Percentiles rank a stretch among this genome's conserved stretches.
Evolutionary conservation across 2,329 filamentous ascomycete species (phyloP).

Genomic region (Alternaria arborescens): DNA sequence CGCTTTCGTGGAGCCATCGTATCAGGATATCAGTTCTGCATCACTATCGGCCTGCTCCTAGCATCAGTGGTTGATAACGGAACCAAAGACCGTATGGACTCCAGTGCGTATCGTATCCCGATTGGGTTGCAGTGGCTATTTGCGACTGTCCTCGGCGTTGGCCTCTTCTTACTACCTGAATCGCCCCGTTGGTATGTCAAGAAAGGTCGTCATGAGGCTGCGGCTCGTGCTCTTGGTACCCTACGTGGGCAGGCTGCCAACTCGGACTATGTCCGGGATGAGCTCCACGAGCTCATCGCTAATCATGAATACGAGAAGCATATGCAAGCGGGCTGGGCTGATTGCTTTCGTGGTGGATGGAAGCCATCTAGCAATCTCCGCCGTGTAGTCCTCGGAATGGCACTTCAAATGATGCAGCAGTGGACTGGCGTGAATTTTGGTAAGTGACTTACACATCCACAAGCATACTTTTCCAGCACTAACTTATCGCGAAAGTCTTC

Average conservation of each 20-base stretch:
- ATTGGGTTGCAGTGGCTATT: slow-evolving; percentile 83
- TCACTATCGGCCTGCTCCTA: slow-evolving; percentile 80
- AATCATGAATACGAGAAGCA: slow-evolving; percentile 82
- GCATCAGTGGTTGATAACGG: slow-evolving; percentile 78
- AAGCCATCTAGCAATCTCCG: slow-evolving; percentile 62
- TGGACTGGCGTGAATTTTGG: slow-evolving; percentile 87
- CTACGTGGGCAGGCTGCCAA: slow-evolving; percentile 78
- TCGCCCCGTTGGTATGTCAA: slow-evolving; percentile 88
- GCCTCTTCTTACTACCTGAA: slow-evolving; percentile 81
- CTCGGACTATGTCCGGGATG: slow-evolving; percentile 78
- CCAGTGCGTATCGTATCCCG: slow-evolving; percentile 76
- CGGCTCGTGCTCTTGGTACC: slow-evolving; percentile 68
- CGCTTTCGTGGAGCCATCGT: slow-evolving; percentile 82
- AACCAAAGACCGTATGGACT: slow-evolving; percentile 68
- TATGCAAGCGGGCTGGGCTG: slow-evolving; percentile 71
- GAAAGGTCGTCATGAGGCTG: slow-evolving; percentile 73
- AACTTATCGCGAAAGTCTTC: slow-evolving; percentile 28
- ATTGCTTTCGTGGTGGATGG: slow-evolving; percentile 67
- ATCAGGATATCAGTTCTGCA: slow-evolving; percentile 80
- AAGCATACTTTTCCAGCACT: not conserved
- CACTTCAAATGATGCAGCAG: slow-evolving; percentile 62
- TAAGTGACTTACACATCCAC: slow-evolving; percentile 17
- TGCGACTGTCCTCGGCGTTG: slow-evolving; percentile 76
- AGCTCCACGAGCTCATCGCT: slow-evolving; percentile 85
- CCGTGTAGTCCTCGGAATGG: slow-evolving; percentile 58